Conservation (phyloP, 768 basidiomycete genomes). For the Russula sp. region DNA sequence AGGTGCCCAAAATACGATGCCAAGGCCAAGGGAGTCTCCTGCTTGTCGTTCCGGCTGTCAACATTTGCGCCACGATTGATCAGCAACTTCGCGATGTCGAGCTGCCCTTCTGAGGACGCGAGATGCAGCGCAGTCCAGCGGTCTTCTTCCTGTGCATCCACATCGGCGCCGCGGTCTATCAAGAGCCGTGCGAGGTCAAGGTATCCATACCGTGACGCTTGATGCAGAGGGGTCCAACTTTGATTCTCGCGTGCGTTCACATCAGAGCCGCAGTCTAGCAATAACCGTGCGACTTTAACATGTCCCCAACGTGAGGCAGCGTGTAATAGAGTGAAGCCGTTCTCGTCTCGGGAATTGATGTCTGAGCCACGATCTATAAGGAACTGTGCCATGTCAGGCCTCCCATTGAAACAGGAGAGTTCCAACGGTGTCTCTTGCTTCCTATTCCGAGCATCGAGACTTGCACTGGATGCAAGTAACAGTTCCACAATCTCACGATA, state of each 20-base stretch:
- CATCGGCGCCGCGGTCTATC: neutral
- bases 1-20: neutral
- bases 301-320: neutral
- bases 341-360: neutral
- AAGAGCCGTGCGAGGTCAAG: neutral
- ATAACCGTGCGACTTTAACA: neutral
- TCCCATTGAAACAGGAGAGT: neutral
- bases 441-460: neutral
- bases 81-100: neutral
- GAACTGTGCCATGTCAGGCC: neutral
- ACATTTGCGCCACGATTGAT: neutral
- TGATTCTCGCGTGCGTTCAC: too few relatives aligned
- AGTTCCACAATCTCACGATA: neutral
- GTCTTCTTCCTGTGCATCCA: neutral
- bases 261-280: neutral
- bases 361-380: slow-evolving; percentile 9
- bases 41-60: neutral
- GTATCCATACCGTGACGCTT: neutral
- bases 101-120: neutral
- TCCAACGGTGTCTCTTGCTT: neutral
- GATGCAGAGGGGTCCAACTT: slow-evolving; percentile 9
- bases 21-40: neutral
- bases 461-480: neutral
- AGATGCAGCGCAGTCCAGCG: neutral
- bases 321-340: neutral